phyloP scores from a whole-genome alignment of 345 rosid genomes.

The Excoecaria agallocha region DNA sequence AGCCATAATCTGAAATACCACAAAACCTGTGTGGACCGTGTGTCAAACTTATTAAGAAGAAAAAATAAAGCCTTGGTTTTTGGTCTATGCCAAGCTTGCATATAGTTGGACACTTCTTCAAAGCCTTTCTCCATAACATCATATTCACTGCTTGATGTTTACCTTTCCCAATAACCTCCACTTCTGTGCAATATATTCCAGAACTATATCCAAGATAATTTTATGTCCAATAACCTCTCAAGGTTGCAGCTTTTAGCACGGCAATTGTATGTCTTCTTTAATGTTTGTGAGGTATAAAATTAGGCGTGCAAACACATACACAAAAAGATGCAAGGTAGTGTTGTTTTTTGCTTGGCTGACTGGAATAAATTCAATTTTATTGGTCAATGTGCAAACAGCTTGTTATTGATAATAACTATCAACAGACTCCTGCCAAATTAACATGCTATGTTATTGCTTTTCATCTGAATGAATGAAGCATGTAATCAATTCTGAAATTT shows the following conservation, averaged over 20 bases:
- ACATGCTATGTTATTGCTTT: constrained; percentile 1
- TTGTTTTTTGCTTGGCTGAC: background rate
- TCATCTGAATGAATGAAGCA: constrained; percentile 6
- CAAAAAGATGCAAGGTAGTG: background rate
- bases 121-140: background rate
- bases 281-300: background rate
- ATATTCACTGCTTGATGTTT: background rate
- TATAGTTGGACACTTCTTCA: background rate
- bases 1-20: background rate
- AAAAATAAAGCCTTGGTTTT: background rate
- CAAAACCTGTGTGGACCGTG: background rate
- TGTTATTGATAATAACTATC: background rate
- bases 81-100: background rate
- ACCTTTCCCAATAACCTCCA: background rate
- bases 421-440: background rate
- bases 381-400: background rate
- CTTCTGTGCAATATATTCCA: background rate
- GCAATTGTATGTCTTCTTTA: background rate
- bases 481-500: constrained; percentile 1
- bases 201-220: background rate
- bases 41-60: background rate
- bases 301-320: background rate
- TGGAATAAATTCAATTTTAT: background rate
- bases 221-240: background rate
- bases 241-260: background rate